Conservation (phyloP, 768 basidiomycete species). For the Leccinellum rugosiceps region DNA sequence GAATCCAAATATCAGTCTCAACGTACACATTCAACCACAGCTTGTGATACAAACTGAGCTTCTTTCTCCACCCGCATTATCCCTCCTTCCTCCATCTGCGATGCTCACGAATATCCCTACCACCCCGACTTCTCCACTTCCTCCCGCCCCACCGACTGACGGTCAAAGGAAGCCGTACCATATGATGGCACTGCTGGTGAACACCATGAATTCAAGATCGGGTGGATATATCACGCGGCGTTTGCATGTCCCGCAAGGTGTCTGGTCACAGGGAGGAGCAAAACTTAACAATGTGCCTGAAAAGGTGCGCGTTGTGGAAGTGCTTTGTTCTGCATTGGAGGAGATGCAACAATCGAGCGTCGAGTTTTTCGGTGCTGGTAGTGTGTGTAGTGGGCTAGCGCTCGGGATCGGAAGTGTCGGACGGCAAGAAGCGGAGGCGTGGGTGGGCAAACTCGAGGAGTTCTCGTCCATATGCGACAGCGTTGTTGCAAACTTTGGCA, state of each 20-base stretch:
- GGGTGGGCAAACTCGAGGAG: conserved; percentile 76
- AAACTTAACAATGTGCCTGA: conserved; percentile 79
- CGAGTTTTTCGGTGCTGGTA: conserved; percentile 75
- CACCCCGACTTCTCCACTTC: conserved; percentile 76
- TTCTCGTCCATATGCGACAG: conserved; percentile 77
- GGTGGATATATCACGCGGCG: conserved; percentile 89
- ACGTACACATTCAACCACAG: conserved; percentile 46
- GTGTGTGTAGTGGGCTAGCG: conserved; percentile 69
- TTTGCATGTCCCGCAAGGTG: conserved; percentile 83
- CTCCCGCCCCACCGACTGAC: conserved; percentile 67
- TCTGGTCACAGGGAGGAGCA: conserved; percentile 89
- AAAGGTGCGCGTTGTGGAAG: conserved; percentile 82
- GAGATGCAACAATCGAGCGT: conserved; percentile 70
- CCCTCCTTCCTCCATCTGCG: conserved; percentile 45
- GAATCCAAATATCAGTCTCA: conserved; percentile 42
- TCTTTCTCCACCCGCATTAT: conserved; percentile 35
- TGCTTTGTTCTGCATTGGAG: conserved; percentile 75
- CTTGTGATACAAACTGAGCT: conserved; percentile 52
- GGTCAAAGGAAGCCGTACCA: conserved; percentile 83
- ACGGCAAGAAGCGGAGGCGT: conserved; percentile 73
- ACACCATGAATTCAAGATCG: conserved; percentile 72
- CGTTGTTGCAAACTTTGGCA: conserved; percentile 77
- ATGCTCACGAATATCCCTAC: conserved; percentile 59
- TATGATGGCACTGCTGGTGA: conserved; percentile 78
- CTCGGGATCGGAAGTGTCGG: conserved; percentile 76